Conservation (phyloP, 371 early-diverging fungal genomes). For the Gilbertella persicaria region DNA sequence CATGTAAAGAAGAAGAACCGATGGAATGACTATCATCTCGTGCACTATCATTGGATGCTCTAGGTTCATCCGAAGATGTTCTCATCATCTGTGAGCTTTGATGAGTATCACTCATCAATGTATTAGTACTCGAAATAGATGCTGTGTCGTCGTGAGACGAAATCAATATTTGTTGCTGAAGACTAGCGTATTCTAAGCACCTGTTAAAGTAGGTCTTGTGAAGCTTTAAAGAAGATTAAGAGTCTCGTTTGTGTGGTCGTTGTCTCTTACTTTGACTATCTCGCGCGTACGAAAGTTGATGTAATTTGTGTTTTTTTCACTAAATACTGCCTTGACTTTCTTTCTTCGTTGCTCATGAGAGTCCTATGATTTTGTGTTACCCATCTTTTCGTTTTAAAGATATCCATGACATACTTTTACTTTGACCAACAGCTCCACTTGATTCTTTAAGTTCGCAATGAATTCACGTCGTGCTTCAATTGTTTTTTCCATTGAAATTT, state of each 20-base stretch:
- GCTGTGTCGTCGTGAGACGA: constrained; percentile 24
- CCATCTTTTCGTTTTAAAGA: not conserved
- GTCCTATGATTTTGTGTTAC: constrained; percentile 24
- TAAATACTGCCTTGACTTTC: constrained; percentile 32
- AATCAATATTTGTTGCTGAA: constrained; percentile 33
- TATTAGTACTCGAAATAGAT: constrained; percentile 9
- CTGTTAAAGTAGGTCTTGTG: constrained; percentile 46
- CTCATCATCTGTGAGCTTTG: constrained; percentile 14
- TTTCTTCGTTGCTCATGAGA: constrained; percentile 40
- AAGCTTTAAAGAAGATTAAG: constrained; percentile 26
- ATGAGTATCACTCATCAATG: constrained; percentile 3
- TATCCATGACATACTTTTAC: constrained; percentile 12
- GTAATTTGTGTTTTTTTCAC: constrained; percentile 42
- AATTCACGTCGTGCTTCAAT: constrained; percentile 26
- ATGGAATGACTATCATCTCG: constrained; percentile 16
- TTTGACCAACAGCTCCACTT: constrained; percentile 22
- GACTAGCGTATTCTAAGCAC: constrained; percentile 39
- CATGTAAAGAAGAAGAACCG: constrained; percentile 2
- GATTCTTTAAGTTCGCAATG: constrained; percentile 17
- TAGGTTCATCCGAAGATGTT: constrained; percentile 35
- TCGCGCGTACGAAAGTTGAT: constrained; percentile 38
- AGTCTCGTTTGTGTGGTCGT: not conserved
- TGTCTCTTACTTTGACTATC: constrained; percentile 37
- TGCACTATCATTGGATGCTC: constrained; percentile 37
- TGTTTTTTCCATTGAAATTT: constrained; percentile 35